Evolutionary conservation across 768 basidiomycete species (phyloP).

Genomic region (Tricholoma sp.): DNA sequence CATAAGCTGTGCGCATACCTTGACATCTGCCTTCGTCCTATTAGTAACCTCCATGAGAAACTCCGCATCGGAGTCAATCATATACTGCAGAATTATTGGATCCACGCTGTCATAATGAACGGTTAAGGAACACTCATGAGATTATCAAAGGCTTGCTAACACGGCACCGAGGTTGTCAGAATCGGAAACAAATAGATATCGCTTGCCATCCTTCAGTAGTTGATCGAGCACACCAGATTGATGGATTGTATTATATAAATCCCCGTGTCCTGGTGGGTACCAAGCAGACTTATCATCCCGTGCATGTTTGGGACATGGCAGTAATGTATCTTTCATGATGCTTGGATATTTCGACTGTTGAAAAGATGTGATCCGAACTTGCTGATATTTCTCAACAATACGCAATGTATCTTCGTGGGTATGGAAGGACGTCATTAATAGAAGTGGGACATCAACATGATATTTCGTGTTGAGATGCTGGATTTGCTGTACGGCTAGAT

Average conservation of each 20-base stretch:
- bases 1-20: constrained; percentile 14
- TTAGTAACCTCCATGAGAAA: constrained; percentile 89
- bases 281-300: constrained; percentile 72
- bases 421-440: constrained; percentile 93
- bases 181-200: constrained; percentile 87
- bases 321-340: constrained; percentile 69
- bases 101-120: constrained; percentile 51
- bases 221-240: constrained; percentile 77
- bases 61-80: constrained; percentile 69
- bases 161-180: constrained; percentile 84
- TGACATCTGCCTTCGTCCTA: constrained; percentile 78
- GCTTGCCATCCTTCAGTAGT: constrained; percentile 77
- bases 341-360: constrained; percentile 86
- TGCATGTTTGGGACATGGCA: constrained; percentile 64
- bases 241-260: constrained; percentile 72
- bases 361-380: constrained; percentile 75
- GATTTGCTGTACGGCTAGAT: constrained; percentile 80
- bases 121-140: neutral
- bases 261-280: constrained; percentile 90
- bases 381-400: constrained; percentile 86
- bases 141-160: constrained; percentile 46
- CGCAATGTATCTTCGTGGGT: constrained; percentile 85
- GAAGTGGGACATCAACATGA: constrained; percentile 76
- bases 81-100: constrained; percentile 70
- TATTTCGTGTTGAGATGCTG: constrained; percentile 76